phyloP scores from a whole-genome alignment of 768 basidiomycete species.

The Kwoniella newhampshirensis region DNA sequence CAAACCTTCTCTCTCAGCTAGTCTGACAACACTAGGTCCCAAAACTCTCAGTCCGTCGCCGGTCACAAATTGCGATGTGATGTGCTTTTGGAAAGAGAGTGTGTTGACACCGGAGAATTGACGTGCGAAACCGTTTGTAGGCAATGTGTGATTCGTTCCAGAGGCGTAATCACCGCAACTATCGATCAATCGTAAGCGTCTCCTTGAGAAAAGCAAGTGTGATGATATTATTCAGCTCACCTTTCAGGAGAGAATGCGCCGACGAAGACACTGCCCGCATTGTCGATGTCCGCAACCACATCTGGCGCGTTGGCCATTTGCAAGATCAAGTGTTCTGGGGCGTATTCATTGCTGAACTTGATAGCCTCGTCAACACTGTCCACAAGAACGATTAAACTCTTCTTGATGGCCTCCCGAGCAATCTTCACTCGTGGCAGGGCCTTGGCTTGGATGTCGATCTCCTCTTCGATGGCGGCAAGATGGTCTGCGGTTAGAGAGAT shows the following conservation, averaged over 20 bases:
- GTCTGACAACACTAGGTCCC: conserved; percentile 80
- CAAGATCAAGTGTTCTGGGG: conserved; percentile 94
- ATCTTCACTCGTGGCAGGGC: conserved; percentile 87
- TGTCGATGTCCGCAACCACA: conserved; percentile 68
- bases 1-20: conserved; percentile 93
- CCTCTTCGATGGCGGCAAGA: conserved; percentile 72
- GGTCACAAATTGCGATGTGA: conserved; percentile 93
- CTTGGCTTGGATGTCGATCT: conserved; percentile 82
- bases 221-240: conserved; percentile 54
- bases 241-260: conserved; percentile 94
- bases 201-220: neutral
- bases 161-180: conserved; percentile 99
- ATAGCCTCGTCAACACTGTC: conserved; percentile 71
- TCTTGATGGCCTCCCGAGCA: conserved; percentile 79
- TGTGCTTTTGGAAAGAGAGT: conserved; percentile 95
- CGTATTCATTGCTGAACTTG: conserved; percentile 91
- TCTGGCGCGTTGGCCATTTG: conserved; percentile 73
- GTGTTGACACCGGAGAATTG: conserved; percentile 99
- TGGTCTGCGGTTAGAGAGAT: conserved; percentile 64
- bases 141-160: conserved; percentile 96
- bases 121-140: conserved; percentile 82
- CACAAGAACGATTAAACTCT: conserved; percentile 83
- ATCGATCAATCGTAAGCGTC: neutral
- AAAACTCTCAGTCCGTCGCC: conserved; percentile 69
- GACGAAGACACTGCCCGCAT: conserved; percentile 95